A percentile compares a stretch with the other conserved stretches of the same genome.
Conservation (phyloP, 176 grass and related monocot genomes). For the Musa schizocarpa region DNA sequence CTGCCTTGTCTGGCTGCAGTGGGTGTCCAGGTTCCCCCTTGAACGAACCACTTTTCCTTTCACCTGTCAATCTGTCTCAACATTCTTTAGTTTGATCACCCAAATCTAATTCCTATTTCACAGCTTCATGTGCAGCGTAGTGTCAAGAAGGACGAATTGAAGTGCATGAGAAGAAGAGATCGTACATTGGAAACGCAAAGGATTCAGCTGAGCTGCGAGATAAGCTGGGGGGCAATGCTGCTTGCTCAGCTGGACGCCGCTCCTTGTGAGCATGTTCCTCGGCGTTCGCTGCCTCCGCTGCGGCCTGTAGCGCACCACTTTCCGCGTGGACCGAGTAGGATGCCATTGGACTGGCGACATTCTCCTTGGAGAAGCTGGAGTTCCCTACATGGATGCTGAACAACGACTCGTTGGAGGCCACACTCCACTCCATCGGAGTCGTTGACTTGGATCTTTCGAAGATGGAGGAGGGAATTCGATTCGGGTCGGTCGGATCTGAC, state of each 20-base stretch:
- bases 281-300: neutral
- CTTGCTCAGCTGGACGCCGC: slow-evolving; percentile 4
- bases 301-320: neutral
- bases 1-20: slow-evolving; percentile 9
- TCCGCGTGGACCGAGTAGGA: slow-evolving; percentile 14
- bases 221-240: slow-evolving; percentile 16
- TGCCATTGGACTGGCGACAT: slow-evolving; percentile 26
- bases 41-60: slow-evolving; percentile 6
- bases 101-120: neutral
- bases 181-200: slow-evolving; percentile 84
- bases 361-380: slow-evolving; percentile 41
- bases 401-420: slow-evolving; percentile 73
- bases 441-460: slow-evolving; percentile 35
- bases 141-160: neutral
- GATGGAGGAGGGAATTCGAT: slow-evolving; percentile 46
- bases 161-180: slow-evolving; percentile 9
- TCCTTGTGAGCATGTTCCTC: slow-evolving; percentile 6
- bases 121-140: no score
- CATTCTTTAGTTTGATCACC: slow-evolving; percentile 1
- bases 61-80: slow-evolving; percentile 32
- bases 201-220: slow-evolving; percentile 39
- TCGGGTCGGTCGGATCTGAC: slow-evolving; percentile 37
- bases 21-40: slow-evolving; percentile 22
- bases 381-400: slow-evolving; percentile 68
- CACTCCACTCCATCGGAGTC: slow-evolving; percentile 48